Base-by-base conservation (phyloP, 2,329 filamentous ascomycete genomes). In the Beauveria caledonica region DNA sequence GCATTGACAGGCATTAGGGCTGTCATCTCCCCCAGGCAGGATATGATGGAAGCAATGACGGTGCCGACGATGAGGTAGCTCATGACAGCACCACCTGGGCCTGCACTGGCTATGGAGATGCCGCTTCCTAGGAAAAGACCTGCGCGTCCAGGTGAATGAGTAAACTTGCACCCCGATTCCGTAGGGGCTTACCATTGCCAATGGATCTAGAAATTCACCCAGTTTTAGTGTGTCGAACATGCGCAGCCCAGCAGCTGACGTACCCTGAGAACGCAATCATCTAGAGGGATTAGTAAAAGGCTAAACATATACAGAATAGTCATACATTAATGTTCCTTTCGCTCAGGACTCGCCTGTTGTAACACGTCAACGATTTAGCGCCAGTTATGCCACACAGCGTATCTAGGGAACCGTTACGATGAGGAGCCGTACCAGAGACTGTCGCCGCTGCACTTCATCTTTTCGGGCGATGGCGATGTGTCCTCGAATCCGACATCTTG, bases 211-310 rank as follows among this genome's bases (percentile, higher is more conserved):
- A 13, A 25, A 36, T 19, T 62, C 19, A 58, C 23, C 19, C 17
- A 48, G 19, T 29, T 36, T 17, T 33, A 29, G 48, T 33, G 11
- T 19, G 17, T 11, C 23, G 44, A 46, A 52, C 40, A 9, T 44
- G 52, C 45, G 21, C 64, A 11, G 11, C 11, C 19, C n/a, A 17
- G 45, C 33, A 27, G 44, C 8, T 23, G 27, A 51, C 71, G 54
- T 68, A 75, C 72, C 74, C 75, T 58, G 74, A 76, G 60, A 77
- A 76, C 33, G 74, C 73, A 62, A 77, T 77, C 75, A 76, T 77
- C 73, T 76, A 62, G 19, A 17, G 23, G 23, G 23, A 56, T 65
- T 45, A 64, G 60, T n/a, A 55, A 40, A 42, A 15, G 7, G 36
- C n/a, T 5, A n/a, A 6, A 9, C 50, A 7, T 51, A 11, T 23